phyloP scores from a whole-genome alignment of 2,329 filamentous ascomycete species.

The Alternaria triticimaculans region DNA sequence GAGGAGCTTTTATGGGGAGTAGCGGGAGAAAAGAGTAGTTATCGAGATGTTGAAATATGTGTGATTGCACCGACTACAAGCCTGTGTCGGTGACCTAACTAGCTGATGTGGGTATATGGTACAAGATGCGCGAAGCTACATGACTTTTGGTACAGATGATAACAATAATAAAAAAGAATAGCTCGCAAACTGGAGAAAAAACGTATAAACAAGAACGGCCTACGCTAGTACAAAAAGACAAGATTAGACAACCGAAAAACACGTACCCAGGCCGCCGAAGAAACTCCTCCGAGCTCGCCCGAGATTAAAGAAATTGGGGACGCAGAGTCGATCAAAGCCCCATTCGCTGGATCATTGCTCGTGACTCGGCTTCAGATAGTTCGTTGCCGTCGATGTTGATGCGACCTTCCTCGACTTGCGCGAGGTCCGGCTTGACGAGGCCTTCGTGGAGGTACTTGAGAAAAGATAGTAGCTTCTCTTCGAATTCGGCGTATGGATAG shows the following conservation, averaged over 20 bases:
- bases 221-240: neutral
- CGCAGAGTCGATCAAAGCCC: slow-evolving; percentile 24
- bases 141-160: neutral
- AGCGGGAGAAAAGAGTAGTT: neutral
- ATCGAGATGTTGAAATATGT: neutral
- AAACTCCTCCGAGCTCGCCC: neutral
- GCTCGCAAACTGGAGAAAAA: neutral
- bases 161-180: neutral
- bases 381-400: slow-evolving; percentile 43
- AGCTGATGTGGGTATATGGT: neutral
- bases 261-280: neutral
- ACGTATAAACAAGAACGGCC: slow-evolving; percentile 3
- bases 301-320: neutral
- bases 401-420: slow-evolving; percentile 59
- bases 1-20: neutral
- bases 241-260: neutral
- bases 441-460: slow-evolving; percentile 52
- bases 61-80: neutral
- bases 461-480: slow-evolving; percentile 50
- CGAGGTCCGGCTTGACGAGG: slow-evolving; percentile 56
- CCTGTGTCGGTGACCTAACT: neutral
- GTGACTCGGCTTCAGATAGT: slow-evolving; percentile 38
- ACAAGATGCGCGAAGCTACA: neutral
- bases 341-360: slow-evolving; percentile 44
- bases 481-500: slow-evolving; percentile 49